Conservation (phyloP, 495 filamentous ascomycete genomes). For the Glutinoglossum americanum region DNA sequence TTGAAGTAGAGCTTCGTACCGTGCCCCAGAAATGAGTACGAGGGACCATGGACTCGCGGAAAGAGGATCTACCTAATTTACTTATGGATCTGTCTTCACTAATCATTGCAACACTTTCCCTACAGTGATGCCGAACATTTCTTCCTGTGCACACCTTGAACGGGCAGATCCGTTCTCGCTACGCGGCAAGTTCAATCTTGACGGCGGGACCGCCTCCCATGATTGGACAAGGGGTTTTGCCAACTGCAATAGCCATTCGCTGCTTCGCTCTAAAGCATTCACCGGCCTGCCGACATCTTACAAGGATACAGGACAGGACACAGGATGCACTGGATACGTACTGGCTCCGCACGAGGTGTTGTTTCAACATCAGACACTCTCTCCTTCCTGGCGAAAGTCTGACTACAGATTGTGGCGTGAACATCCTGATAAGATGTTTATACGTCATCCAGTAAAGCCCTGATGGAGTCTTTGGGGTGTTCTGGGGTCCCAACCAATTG, state of each 20-base stretch:
- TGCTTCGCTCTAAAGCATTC: background rate
- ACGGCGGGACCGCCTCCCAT: background rate
- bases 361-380: background rate
- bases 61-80: no score
- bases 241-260: background rate
- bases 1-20: background rate
- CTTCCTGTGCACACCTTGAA: background rate
- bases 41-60: background rate
- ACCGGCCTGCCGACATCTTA: background rate
- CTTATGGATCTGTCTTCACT: no score
- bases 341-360: background rate
- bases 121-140: no score
- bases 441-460: background rate
- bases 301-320: no score
- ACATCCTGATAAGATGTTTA: background rate
- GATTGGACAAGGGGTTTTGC: background rate
- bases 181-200: background rate
- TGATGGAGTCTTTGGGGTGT: background rate
- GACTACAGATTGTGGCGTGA: background rate
- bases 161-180: background rate
- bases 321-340: no score
- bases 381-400: background rate
- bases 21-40: background rate
- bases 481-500: background rate
- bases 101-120: no score